phyloP scores from a whole-genome alignment of 306 rosid species.

The Sesbania bispinosa region DNA sequence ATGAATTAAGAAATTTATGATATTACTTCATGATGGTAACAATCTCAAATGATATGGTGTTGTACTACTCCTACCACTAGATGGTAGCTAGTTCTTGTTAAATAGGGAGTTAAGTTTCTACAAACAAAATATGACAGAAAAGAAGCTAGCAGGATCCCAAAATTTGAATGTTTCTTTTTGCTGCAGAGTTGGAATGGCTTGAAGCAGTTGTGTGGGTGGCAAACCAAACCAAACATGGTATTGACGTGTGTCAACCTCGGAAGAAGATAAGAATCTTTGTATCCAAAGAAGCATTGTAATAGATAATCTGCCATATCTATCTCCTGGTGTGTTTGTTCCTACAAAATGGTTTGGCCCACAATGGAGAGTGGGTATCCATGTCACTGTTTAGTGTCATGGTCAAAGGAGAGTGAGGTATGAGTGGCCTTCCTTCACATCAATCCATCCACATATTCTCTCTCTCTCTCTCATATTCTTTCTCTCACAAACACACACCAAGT shows the following conservation, averaged over 20 bases:
- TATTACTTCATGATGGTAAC: background rate
- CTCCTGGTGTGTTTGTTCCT: slow-evolving; percentile 45
- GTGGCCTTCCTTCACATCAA: slow-evolving; percentile 55
- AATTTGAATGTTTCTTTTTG: slow-evolving; percentile 34
- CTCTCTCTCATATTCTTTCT: too few species aligned
- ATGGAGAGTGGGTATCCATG: slow-evolving; percentile 48
- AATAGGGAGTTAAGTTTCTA: slow-evolving; percentile 24
- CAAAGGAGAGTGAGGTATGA: slow-evolving; percentile 57
- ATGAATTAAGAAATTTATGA: too few species aligned
- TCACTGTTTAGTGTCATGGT: slow-evolving; percentile 59
- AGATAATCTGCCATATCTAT: slow-evolving; percentile 43
- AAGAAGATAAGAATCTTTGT: slow-evolving; percentile 57
- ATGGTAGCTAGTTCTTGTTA: slow-evolving; percentile 27
- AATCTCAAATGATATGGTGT: slow-evolving; percentile 24
- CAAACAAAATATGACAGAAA: slow-evolving; percentile 33
- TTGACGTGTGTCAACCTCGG: slow-evolving; percentile 72
- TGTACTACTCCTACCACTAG: background rate
- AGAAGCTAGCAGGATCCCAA: slow-evolving; percentile 31
- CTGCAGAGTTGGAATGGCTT: slow-evolving; percentile 55
- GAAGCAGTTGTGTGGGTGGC: slow-evolving; percentile 50
- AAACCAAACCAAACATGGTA: slow-evolving; percentile 47
- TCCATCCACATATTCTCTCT: slow-evolving; percentile 15
- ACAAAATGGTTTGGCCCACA: slow-evolving; percentile 51
- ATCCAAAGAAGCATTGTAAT: slow-evolving; percentile 43
- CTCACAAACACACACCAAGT: too few species aligned